Base-by-base conservation (phyloP, 169 alveolate species). In the Plasmodium relictum region DNA sequence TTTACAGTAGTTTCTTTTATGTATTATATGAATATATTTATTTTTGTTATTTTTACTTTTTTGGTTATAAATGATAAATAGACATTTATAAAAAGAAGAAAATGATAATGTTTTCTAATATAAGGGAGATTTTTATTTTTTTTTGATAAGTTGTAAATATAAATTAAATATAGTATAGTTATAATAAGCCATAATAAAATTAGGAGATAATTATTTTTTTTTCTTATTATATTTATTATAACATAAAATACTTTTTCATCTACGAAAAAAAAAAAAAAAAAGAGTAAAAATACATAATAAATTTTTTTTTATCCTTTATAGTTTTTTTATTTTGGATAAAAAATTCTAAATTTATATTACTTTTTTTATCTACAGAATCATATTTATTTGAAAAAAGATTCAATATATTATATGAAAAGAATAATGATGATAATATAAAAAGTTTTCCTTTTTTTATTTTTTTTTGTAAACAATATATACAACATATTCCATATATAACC, bases 61-160 rank as follows among this genome's bases (percentile, higher is more conserved):
- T 59, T 44, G 0, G 16, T 24, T 20, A 44, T 3, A 16, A 74
- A 74, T 24, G 88, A 44, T 65, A 74, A 24, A 16, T 45, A 31
- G 6, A 22, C 54, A 74, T 74, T 74, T 41, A 74, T 7, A 41
- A 54, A 61, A 8, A 74, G 74, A 7, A 74, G 88, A 22, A 74
- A 74, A 45, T 74, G 88, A 12, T 74, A 74, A 54, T 74, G 88
- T 50, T 74, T 74, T 54, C 88, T 22, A 16, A 74, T 52, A 37
- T 62, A 62, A 6, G 66, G 26, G 18, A 74, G 22, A 42, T 61
- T 61, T 41, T 31, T 42, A 5, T 61, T 20, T 62, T 39, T 62
- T 48, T 14, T 61, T 41, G 45, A 8, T 48, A 62, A 12, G 58
- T 62, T n/a, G 74, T 18, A 37, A 44, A 74, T 74, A 59, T 62